Evolutionary conservation across 2,329 filamentous ascomycete genomes (phyloP).

Genomic region (Zopfia rhizophila): DNA sequence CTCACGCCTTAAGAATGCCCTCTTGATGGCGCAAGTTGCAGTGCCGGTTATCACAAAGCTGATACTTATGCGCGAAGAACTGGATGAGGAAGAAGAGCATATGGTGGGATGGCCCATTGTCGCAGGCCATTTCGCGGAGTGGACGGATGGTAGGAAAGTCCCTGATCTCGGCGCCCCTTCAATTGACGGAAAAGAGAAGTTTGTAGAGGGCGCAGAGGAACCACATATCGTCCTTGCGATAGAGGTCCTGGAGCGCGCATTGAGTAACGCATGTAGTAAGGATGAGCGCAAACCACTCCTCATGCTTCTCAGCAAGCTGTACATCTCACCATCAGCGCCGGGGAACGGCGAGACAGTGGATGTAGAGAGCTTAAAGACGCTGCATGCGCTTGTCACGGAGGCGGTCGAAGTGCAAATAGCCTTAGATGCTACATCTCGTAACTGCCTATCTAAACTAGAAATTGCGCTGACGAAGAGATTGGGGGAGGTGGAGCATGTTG

Average conservation of each 20-base stretch:
- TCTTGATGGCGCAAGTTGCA: conserved; percentile 79
- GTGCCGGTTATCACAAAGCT: conserved; percentile 80
- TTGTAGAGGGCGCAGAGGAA: conserved; percentile 71
- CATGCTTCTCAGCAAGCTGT: conserved; percentile 79
- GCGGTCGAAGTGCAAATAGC: conserved; percentile 62
- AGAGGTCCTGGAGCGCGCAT: conserved; percentile 79
- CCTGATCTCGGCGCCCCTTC: conserved; percentile 68
- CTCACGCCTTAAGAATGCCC: conserved; percentile 82
- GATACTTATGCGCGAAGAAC: conserved; percentile 65
- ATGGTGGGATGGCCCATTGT: conserved; percentile 84
- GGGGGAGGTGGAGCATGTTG: conserved; percentile 41
- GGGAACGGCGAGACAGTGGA: conserved; percentile 27
- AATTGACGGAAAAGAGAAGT: conserved; percentile 63
- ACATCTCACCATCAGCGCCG: conserved; percentile 70
- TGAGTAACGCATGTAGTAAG: conserved; percentile 71
- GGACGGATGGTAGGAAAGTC: conserved; percentile 90
- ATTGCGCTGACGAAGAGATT: conserved; percentile 64
- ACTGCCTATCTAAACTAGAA: conserved; percentile 66
- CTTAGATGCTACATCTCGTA: conserved; percentile 63
- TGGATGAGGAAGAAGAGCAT: conserved; percentile 73
- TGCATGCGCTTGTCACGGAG: conserved; percentile 59
- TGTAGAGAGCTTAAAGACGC: conserved; percentile 36
- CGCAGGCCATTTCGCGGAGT: conserved; percentile 86
- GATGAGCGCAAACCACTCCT: conserved; percentile 85
- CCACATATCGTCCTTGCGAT: conserved; percentile 83